Evolutionary conservation across 176 grass and related monocot genomes (phyloP), one percentile per base, ranked within the genome.

Genomic region (Raddia guianensis): DNA sequence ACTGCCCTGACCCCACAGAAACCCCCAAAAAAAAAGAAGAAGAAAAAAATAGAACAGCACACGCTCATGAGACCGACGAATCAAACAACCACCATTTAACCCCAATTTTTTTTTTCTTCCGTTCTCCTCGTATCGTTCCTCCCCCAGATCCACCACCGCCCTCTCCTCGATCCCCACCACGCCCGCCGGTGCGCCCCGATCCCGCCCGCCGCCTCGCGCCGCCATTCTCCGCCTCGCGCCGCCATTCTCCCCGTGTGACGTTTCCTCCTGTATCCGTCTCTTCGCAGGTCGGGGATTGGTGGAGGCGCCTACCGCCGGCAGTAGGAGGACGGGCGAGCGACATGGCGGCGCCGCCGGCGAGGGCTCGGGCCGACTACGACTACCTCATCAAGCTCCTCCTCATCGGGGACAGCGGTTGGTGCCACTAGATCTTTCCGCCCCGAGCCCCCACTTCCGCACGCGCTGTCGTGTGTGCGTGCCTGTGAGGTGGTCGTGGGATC

Each of bases 381-480:
- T 92, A 92, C 84, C 87, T 92, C 84, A 88, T 95, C 62, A 95
- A 95, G 57, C 93, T 95, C 19, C 89, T 91, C 59, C 81, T 95
- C 84, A 95, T 95, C 79, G 87, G 93, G 48, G 93, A 95, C 57
- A 95, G 97, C 85, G 93, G 97, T 99, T 81, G 65, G 96, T 88
- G 52, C 74, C 79, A 16, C 40, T 77, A 69, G 86, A 91, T 91
- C 81, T 84, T 43, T 43, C 8, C 44, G 11, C 40, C 27, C 44
- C 16, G 12, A 5, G 12, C 49, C 13, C 34, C 21, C 3, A 3
- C 46, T 63, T 12, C 67, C 32, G 27, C 27, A 34, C 27, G 10
- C 56, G 14, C 45, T 55, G 55, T 66, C 6, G 20, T 35, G 8
- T 34, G 16, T n/a, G 71, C 61, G 49, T 7, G 14, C 8, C 57